Base-by-base conservation (phyloP, 208 protist species). In the Angomonas ambiguus region DNA sequence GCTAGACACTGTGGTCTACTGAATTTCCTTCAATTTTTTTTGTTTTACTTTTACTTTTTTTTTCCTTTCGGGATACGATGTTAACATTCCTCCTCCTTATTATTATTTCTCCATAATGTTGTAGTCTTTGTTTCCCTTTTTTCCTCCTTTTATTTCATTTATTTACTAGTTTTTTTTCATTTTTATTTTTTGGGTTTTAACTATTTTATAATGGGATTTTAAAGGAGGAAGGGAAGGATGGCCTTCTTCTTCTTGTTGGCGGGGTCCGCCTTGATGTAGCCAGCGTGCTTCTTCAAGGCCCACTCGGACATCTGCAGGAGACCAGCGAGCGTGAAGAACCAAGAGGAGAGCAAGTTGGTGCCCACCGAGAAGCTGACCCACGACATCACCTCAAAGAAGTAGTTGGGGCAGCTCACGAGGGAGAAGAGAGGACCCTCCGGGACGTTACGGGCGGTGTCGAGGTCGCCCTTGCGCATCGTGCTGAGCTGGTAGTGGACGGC, bases 381-480 rank as follows among this genome's bases (percentile, higher is more conserved):
- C 11, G 85, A 89, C 62, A 96, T 74, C 31, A 98, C 85, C 79
- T 98, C 97, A 69, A 95, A 97, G 57, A 88, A 89, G 85, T 98
- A 98, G 77, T 98, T 98, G 24, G 97, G 94, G 89, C 96, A 98
- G 34, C 90, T 87, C 3, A 97, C 88, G 16, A 94, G 68, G 18
- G 90, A 70, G 73, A 98, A 98, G 35, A 97, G 79, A 18, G 83
- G 69, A 38, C 90, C 88, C 30, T 78, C 51, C 27, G 96, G 96
- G 57, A 94, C 84, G n/a, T 76, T 69, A 72, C 93, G 88, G 34
- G 78, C 76, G 28, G 71, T 71, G 41, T 92, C 80, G 63, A 82
- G 79, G 41, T 94, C 79, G 16, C 65, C 55, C 65, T 79, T 70
- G 68, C 95, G 87, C 82, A 98, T 92, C 66, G 79, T 78, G 66